Evolutionary conservation across 768 basidiomycete species (phyloP).

Genomic region (Hydnum rufescens): DNA sequence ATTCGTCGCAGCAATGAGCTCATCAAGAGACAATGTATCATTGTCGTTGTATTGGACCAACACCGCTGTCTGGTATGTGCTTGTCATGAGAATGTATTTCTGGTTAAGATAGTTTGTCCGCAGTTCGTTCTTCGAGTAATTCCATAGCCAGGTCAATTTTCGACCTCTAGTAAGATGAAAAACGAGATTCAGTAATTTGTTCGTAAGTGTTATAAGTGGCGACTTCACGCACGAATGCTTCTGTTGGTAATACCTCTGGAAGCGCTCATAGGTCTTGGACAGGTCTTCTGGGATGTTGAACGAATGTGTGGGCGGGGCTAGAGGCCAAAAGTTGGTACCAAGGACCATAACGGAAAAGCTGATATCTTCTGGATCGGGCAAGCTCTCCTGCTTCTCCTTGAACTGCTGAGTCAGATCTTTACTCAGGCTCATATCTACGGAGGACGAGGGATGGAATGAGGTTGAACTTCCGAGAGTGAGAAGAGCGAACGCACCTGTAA

Average conservation of each 20-base stretch:
- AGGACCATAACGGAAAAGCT: conserved; percentile 87
- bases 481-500: conserved; percentile 41
- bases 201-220: background rate
- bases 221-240: conserved; percentile 44
- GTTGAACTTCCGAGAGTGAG: background rate
- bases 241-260: conserved; percentile 80
- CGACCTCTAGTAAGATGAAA: conserved; percentile 38
- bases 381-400: conserved; percentile 80
- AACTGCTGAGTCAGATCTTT: conserved; percentile 91
- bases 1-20: conserved; percentile 58
- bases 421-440: conserved; percentile 76
- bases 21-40: conserved; percentile 67
- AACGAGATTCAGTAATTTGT: conserved; percentile 7
- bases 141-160: conserved; percentile 97
- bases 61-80: conserved; percentile 89
- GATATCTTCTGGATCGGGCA: conserved; percentile 50
- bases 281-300: conserved; percentile 83
- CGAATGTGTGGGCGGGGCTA: conserved; percentile 63
- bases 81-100: conserved; percentile 92
- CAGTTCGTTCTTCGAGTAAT: conserved; percentile 91
- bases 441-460: background rate
- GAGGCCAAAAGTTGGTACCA: conserved; percentile 91
- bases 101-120: conserved; percentile 82
- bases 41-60: conserved; percentile 83
- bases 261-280: conserved; percentile 70